phyloP scores from a whole-genome alignment of 106 monocot genomes.

The Dioscorea dumetorum region DNA sequence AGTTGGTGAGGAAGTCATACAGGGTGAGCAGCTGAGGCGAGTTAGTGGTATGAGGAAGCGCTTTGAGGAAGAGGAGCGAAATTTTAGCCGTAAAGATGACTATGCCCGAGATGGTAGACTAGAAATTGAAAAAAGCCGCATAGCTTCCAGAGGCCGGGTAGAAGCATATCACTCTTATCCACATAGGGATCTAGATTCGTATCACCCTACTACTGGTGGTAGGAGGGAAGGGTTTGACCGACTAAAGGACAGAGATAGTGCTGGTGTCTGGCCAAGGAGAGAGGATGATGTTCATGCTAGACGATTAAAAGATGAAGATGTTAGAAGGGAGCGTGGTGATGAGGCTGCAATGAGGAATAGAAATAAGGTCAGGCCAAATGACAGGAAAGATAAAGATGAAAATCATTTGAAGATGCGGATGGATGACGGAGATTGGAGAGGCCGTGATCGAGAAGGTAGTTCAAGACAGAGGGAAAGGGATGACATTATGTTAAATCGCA shows the following conservation, averaged over 20 bases:
- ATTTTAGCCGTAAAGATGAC: slow-evolving; percentile 34
- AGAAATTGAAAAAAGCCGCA: slow-evolving; percentile 23
- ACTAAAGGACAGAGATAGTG: slow-evolving; percentile 33
- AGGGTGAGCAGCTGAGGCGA: slow-evolving; percentile 25
- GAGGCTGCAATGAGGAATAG: slow-evolving; percentile 44
- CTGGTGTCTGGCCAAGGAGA: slow-evolving; percentile 40
- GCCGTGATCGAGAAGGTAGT: slow-evolving; percentile 26
- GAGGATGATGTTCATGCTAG: slow-evolving; percentile 43
- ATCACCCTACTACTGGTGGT: slow-evolving; percentile 29
- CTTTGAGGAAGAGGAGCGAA: slow-evolving; percentile 30
- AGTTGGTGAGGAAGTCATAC: slow-evolving; percentile 38
- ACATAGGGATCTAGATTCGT: slow-evolving; percentile 31
- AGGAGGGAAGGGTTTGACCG: slow-evolving; percentile 51
- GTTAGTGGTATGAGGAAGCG: slow-evolving; percentile 28
- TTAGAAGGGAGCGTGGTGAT: slow-evolving; percentile 26
- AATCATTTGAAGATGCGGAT: slow-evolving; percentile 39
- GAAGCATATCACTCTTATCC: slow-evolving; percentile 29
- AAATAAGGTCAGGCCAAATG: slow-evolving; percentile 36
- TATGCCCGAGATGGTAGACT: slow-evolving; percentile 37
- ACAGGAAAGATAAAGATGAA: slow-evolving; percentile 47
- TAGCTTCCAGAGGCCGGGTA: slow-evolving; percentile 33
- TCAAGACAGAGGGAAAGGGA: slow-evolving; percentile 46
- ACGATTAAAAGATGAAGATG: slow-evolving; percentile 60
- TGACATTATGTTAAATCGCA: slow-evolving; percentile 32
- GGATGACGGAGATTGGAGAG: slow-evolving; percentile 72